phyloP scores from a whole-genome alignment of 2,329 filamentous ascomycete species.

The Penicillium sp. region DNA sequence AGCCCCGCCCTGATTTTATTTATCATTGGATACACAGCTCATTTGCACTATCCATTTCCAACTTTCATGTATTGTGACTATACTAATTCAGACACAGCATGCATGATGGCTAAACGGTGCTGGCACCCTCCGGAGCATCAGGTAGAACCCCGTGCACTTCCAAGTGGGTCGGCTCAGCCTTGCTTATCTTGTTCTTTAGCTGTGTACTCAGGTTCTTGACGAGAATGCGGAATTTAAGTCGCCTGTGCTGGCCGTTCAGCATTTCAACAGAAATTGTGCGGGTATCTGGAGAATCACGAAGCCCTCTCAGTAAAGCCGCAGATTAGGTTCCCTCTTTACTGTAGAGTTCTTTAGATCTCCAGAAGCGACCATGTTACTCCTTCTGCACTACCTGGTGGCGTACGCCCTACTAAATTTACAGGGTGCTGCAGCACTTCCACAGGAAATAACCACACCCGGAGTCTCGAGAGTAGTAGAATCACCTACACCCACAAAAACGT shows the following conservation, averaged over 20 bases:
- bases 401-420: neutral
- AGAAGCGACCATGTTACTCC: neutral
- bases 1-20: no score
- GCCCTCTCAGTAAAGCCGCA: no score
- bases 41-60: no score
- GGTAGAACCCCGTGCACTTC: no score
- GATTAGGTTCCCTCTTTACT: neutral
- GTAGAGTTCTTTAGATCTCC: neutral
- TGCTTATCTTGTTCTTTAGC: no score
- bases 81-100: no score
- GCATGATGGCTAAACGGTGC: no score
- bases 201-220: no score
- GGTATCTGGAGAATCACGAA: neutral
- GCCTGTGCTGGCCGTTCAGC: neutral
- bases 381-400: neutral
- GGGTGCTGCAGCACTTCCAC: conserved; percentile 3
- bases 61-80: no score
- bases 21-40: no score
- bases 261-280: conserved; percentile 5
- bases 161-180: no score
- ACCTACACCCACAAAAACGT: neutral
- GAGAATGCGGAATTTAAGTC: conserved; percentile 2
- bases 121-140: no score
- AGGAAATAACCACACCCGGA: neutral
- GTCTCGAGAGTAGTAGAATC: neutral